Evolutionary conservation across 1,284 basidiomycete genomes (phyloP).

Genomic region (Leccinum insolens): DNA sequence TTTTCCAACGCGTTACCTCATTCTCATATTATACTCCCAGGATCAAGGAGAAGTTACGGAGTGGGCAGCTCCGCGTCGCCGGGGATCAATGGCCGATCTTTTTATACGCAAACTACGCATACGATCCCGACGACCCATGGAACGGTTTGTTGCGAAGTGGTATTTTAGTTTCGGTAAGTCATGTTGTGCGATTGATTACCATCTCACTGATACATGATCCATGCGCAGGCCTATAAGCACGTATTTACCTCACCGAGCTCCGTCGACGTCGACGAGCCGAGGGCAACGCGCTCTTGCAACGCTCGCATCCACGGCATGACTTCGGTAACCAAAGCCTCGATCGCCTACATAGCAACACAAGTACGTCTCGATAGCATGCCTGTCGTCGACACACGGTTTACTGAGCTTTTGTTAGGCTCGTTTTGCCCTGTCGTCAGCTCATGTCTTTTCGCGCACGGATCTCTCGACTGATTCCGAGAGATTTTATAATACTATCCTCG

Average conservation of each 20-base stretch:
- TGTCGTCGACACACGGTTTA: neutral
- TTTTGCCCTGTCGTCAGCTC: constrained; percentile 1
- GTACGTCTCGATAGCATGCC: neutral
- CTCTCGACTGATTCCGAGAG: neutral
- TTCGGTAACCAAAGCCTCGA: neutral
- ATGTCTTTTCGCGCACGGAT: constrained; percentile 6
- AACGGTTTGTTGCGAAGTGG: neutral
- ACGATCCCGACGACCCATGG: neutral
- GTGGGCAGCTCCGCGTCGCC: neutral
- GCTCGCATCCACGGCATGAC: constrained; percentile 1
- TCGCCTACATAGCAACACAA: constrained; percentile 6
- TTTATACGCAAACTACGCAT: neutral
- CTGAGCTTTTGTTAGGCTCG: neutral
- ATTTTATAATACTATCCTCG: constrained; percentile 3
- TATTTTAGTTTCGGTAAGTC: neutral
- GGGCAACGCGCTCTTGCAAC: constrained; percentile 2
- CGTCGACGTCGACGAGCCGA: constrained; percentile 2
- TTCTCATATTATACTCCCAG: neutral
- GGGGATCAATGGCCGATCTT: neutral
- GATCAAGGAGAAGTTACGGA: neutral
- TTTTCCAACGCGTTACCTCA: neutral
- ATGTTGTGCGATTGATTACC: neutral
- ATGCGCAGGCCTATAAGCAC: neutral
- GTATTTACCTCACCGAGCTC: constrained; percentile 2
- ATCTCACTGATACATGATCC: neutral